Evolutionary conservation across 2,329 filamentous ascomycete species (phyloP).

Genomic region (Epichloe uncinata): DNA sequence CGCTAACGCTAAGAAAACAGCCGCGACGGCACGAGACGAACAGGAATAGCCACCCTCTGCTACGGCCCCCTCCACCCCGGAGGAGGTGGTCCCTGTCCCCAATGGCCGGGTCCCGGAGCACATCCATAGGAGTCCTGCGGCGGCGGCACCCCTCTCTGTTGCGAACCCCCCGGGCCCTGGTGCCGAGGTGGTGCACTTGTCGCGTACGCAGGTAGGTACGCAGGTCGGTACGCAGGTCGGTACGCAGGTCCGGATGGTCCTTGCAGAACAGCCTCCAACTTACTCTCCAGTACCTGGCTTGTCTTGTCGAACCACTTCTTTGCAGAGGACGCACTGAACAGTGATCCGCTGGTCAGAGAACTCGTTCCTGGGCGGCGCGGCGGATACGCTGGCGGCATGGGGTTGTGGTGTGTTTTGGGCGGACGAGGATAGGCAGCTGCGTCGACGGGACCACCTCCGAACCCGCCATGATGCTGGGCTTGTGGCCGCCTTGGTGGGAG

Average conservation of each 20-base stretch:
- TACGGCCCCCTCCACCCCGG: not conserved
- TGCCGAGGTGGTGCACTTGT: slow-evolving; percentile 1
- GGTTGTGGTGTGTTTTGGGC: slow-evolving; percentile 18
- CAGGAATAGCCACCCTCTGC: too few species aligned
- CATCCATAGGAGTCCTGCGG: not conserved
- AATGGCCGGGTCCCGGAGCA: not conserved
- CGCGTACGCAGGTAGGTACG: slow-evolving; percentile 5
- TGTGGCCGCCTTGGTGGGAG: slow-evolving; percentile 17
- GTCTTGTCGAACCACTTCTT: slow-evolving; percentile 24
- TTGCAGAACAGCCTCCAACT: slow-evolving; percentile 18
- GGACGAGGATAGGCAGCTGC: slow-evolving; percentile 18
- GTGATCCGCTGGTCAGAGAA: slow-evolving; percentile 9
- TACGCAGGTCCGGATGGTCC: slow-evolving; percentile 6
- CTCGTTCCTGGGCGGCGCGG: slow-evolving; percentile 10
- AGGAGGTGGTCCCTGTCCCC: not conserved
- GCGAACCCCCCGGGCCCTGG: too few species aligned
- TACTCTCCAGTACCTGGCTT: slow-evolving; percentile 21
- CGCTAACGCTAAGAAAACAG: not conserved
- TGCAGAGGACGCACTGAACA: slow-evolving; percentile 21
- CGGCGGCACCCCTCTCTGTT: not conserved
- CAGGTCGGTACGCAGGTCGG: slow-evolving; percentile 2
- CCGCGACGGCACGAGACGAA: too few species aligned
- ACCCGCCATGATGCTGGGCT: slow-evolving; percentile 6
- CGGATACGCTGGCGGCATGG: slow-evolving; percentile 8
- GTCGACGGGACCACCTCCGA: slow-evolving; percentile 11